These are phyloP conservation scores for Pseudogymnoascus sp. DNA, from an alignment of 2,329 filamentous ascomycete genomes.

Conservation along the genomic window DNA sequence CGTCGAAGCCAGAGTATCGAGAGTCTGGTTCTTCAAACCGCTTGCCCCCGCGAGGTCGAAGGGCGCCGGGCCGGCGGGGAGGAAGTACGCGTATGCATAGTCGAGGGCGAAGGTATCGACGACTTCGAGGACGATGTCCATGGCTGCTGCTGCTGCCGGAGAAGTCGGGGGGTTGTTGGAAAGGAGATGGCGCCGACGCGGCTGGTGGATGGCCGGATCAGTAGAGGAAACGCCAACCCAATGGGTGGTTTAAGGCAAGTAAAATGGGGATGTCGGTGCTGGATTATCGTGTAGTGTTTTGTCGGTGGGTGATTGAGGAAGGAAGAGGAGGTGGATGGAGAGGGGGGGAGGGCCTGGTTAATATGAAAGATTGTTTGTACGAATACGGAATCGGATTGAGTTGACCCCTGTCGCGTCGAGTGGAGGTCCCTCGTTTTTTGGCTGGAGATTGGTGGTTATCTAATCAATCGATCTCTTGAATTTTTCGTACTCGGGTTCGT, in stretches of 20 bases:
- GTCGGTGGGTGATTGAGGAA: neutral
- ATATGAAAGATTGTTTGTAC: neutral
- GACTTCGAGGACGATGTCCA: constrained; percentile 88
- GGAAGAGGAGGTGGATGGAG: neutral
- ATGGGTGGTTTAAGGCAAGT: neutral
- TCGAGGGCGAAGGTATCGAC: constrained; percentile 77
- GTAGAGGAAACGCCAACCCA: neutral
- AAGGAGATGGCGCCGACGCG: neutral
- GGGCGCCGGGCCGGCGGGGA: constrained; percentile 51
- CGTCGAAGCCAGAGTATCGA: constrained; percentile 48
- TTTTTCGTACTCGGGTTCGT: neutral
- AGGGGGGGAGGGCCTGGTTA: neutral
- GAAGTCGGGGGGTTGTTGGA: constrained; percentile 12
- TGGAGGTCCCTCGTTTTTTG: neutral
- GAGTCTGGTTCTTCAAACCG: constrained; percentile 39
- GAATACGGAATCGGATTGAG: neutral
- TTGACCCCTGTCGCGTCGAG: neutral
- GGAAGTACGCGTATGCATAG: constrained; percentile 60
- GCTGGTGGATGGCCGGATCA: neutral
- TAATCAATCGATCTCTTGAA: neutral
- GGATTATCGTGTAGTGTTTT: neutral
- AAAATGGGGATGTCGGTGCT: neutral
- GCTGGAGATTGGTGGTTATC: neutral
- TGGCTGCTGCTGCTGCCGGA: constrained; percentile 35
- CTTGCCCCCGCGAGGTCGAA: constrained; percentile 41